Base-by-base conservation (phyloP, 352 stramenopile genomes). In the Bremia lactucae region DNA sequence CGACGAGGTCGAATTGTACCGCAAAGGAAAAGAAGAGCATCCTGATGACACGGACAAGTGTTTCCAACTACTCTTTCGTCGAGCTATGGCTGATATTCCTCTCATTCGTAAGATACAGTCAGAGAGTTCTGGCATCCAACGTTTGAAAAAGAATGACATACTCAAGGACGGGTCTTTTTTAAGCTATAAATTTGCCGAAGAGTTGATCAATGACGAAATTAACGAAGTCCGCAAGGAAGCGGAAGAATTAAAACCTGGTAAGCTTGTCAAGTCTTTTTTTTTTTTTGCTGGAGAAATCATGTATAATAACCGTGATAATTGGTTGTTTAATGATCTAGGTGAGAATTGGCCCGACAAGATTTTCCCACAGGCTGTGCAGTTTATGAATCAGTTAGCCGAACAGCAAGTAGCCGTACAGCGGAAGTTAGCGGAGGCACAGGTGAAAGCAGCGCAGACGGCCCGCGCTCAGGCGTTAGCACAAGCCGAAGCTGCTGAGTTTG, bases 81-180 rank as follows among this genome's bases (percentile, higher is more conserved):
- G 79, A 31, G 79, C 79, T 1, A 74, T 91, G 46, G 74, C 79
- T 8, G 75, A 87, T 42, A 87, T 91, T 44, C 79, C 79, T 36
- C 59, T 88, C 33, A 91, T 91, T 50, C 79, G 79, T 51, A 91
- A 88, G 62, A 88, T 91, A 49, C 79, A 91, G 62, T 84, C 72
- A 38, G 79, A 91, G 59, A 84, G 69, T 52, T 63, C 72, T 2
- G 79, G 79, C 48, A 91, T 91, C 56, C 79, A 91, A 58, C 69
- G 72, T 15, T 55, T 91, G 3, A 87, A 87, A 68, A 83, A 83
- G 58, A 91, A 91, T 55, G 79, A 91, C 56, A 87, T 91, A 40
- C 61, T 91, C 26, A 91, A 91, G 53, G 79, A 91, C 56, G 76
- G 79, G 41, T 87, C 79, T 11, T 91, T 76, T 62, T 61, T 91